A percentile compares a stretch with the other conserved stretches of the same genome.
Conservation (phyloP, 192 early-diverging fungal genomes). For the Funneliformis mosseae region DNA sequence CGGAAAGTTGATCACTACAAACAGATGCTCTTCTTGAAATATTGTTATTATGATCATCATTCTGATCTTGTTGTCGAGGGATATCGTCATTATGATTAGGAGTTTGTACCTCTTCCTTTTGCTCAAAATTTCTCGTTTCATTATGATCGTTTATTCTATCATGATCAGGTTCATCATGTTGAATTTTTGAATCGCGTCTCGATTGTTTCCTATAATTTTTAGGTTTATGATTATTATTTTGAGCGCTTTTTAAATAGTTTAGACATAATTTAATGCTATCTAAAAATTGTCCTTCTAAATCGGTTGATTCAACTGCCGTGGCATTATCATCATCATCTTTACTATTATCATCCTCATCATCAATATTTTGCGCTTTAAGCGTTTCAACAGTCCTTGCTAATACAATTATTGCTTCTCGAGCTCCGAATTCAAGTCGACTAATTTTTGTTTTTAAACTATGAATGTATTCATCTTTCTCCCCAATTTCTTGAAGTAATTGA, state of each 20-base stretch:
- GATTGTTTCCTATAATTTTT: background rate
- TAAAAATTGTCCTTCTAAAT: conserved; percentile 36
- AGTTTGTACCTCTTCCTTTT: background rate
- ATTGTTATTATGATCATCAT: conserved; percentile 4
- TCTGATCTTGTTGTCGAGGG: background rate
- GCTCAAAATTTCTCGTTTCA: background rate
- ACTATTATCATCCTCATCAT: conserved; percentile 28
- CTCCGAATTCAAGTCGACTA: conserved; percentile 48
- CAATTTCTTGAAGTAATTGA: conserved; percentile 48
- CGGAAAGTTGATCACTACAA: conserved; percentile 19
- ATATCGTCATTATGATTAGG: background rate
- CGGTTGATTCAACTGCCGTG: conserved; percentile 32
- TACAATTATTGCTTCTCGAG: conserved; percentile 48
- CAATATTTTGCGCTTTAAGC: conserved; percentile 28
- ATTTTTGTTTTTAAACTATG: conserved; percentile 47
- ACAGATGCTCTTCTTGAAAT: conserved; percentile 13
- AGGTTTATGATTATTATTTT: conserved; percentile 19
- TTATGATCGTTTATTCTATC: background rate
- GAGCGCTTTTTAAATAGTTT: conserved; percentile 34
- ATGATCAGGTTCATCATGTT: conserved; percentile 15
- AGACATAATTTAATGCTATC: conserved; percentile 36
- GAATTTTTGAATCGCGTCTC: conserved; percentile 27
- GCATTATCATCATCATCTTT: conserved; percentile 34
- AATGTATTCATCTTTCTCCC: conserved; percentile 52
- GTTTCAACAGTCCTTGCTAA: conserved; percentile 36